Base-by-base conservation (phyloP, 176 grass and related monocot species). In the Puccinellia tenuiflora region DNA sequence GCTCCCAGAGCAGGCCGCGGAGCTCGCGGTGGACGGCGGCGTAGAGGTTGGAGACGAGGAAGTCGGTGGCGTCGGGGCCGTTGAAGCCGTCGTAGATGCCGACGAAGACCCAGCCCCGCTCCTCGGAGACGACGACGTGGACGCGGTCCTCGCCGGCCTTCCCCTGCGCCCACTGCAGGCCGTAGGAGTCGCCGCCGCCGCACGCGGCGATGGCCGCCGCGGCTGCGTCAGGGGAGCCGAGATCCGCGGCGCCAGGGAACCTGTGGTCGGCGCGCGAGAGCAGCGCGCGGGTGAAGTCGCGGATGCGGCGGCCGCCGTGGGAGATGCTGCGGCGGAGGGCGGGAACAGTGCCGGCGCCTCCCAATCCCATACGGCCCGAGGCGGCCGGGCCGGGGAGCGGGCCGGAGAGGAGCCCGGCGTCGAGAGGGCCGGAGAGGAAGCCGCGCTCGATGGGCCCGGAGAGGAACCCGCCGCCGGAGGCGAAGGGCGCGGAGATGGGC, bases 81-180 rank as follows among this genome's bases (percentile, higher is more conserved):
- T 99, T 99, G 87, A 99, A 99, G 28, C 96, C 96, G 28, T 99
- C 96, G 33, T 99, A 99, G 84, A 99, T 96, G 5, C 96, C 96
- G 82, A 99, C 91, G 76, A 99, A 99, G 46, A 99, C 91, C 96
- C 96, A 99, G 13, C 89, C 85, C 4, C 90, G 81, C 72, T 96
- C 93, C 66, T 96, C 96, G 21, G 93, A 99, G 33, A 99, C 93
- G 3, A 99, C 93, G 77, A 99, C 55, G 68, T 95, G 92, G 63
- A 96, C 87, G 45, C 96, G 85, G 83, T 99, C 96, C 86, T 99
- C 96, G 46, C 96, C 96, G 55, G 96, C 96, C 68, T 91, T 96
- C 1, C 96, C 96, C 73, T 96, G 96, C 34, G 93, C 96, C 96
- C 96, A 96, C 84, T 99, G 93, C 48, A 93, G 43, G 6, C 80